Percentiles rank a stretch among this genome's conserved stretches.
These are phyloP conservation scores for Aspergillus brasiliensis DNA, from an alignment of 2,329 filamentous ascomycete species.

Conservation along the genomic window DNA sequence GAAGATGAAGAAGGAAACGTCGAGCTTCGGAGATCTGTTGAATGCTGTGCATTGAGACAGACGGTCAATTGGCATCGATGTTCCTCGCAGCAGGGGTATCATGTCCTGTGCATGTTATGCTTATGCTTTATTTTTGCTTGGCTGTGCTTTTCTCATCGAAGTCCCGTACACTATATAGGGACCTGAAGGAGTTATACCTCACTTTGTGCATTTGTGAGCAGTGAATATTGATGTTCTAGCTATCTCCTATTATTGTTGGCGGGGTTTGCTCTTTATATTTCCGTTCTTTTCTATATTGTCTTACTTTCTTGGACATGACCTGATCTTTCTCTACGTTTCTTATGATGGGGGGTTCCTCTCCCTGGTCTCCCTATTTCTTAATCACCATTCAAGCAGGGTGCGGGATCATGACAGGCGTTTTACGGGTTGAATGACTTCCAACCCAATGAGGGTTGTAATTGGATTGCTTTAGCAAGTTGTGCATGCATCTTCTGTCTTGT, in stretches of 20 bases:
- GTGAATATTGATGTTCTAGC: not conserved
- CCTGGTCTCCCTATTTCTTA: constrained; percentile 11
- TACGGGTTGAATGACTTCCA: constrained; percentile 4
- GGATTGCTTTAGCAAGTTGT: constrained; percentile 9
- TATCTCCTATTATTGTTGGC: not conserved
- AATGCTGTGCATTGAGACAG: constrained; percentile 37
- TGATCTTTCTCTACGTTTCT: constrained; percentile 1
- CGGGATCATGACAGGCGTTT: constrained; percentile 12
- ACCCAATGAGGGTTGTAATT: constrained; percentile 5
- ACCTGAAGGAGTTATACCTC: not conserved
- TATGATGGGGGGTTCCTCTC: constrained; percentile 10
- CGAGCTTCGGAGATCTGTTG: constrained; percentile 40
- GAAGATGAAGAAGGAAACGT: constrained; percentile 46
- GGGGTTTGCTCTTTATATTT: not conserved
- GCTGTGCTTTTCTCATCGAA: constrained; percentile 6
- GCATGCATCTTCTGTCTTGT: constrained; percentile 12
- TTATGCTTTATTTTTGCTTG: not conserved
- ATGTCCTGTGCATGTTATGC: not conserved
- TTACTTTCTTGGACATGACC: constrained; percentile 18
- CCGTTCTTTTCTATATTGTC: constrained; percentile 7
- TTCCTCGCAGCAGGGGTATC: not conserved
- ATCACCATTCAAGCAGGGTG: constrained; percentile 8
- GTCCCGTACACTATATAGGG: not conserved
- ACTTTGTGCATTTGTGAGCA: not conserved
- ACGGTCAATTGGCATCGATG: not conserved